phyloP scores from a whole-genome alignment of 2,329 filamentous ascomycete species.

The Diplodia intermedia region DNA sequence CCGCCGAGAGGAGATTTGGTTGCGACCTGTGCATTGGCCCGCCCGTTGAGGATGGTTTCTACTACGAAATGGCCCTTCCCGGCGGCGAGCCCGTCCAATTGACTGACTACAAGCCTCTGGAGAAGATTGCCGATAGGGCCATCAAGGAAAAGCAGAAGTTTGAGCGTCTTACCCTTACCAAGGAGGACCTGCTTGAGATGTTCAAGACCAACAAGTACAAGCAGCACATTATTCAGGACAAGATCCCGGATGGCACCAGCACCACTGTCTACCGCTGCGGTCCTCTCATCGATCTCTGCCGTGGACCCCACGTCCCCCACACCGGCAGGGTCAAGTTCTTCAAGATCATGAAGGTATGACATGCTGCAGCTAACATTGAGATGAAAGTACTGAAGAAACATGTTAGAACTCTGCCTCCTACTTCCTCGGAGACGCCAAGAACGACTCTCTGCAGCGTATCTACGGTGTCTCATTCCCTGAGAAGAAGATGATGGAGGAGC shows the following conservation, averaged over 20 bases:
- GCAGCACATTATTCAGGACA: constrained; percentile 94
- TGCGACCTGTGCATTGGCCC: constrained; percentile 94
- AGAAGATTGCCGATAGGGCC: constrained; percentile 79
- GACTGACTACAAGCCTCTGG: constrained; percentile 83
- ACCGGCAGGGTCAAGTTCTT: constrained; percentile 95
- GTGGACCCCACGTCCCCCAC: constrained; percentile 92
- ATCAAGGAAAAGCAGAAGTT: constrained; percentile 98
- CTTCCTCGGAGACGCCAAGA: constrained; percentile 91
- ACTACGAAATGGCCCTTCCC: constrained; percentile 92
- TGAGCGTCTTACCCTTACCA: constrained; percentile 85
- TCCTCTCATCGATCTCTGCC: constrained; percentile 91
- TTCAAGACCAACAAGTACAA: constrained; percentile 99
- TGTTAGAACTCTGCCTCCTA: constrained; percentile 75
- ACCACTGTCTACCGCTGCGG: constrained; percentile 96
- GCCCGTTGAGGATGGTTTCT: constrained; percentile 89
- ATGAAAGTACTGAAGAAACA: constrained; percentile 4
- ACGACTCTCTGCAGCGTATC: constrained; percentile 94
- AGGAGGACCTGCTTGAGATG: constrained; percentile 92
- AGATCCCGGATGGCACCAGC: constrained; percentile 84
- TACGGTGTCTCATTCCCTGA: constrained; percentile 97
- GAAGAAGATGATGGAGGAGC: constrained; percentile 92
- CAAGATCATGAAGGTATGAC: constrained; percentile 78
- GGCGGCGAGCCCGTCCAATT: constrained; percentile 74
- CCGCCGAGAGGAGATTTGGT: constrained; percentile 86
- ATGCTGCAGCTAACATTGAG: background rate